Conservation (phyloP, 352 stramenopile species). For the Pelagophyceae sp. region DNA sequence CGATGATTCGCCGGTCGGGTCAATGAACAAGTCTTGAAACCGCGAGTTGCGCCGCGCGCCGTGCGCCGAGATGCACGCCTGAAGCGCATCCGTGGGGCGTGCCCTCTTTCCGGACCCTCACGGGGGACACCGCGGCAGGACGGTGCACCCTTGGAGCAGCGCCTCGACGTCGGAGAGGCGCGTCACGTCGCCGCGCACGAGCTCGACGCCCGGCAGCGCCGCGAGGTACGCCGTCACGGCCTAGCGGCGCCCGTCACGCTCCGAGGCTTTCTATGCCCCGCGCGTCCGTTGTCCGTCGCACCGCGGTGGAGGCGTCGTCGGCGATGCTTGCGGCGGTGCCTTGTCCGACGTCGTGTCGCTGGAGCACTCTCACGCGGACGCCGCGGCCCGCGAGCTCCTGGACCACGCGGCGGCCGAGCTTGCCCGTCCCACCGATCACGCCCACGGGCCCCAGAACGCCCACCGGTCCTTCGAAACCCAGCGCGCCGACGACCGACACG, state of each 20-base stretch:
- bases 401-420: conserved; percentile 32
- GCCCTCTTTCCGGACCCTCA: background rate
- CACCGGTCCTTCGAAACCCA: too few relatives aligned
- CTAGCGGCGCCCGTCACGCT: background rate
- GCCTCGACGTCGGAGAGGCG: conserved; percentile 27
- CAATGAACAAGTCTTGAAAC: conserved; percentile 24
- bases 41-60: conserved; percentile 13
- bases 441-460: too few relatives aligned
- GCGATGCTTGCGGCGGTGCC: too few relatives aligned
- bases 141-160: conserved; percentile 38
- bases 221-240: conserved; percentile 32
- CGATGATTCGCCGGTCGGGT: conserved; percentile 30
- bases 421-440: conserved; percentile 37
- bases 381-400: conserved; percentile 30
- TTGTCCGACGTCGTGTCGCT: conserved; percentile 36
- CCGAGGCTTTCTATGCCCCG: background rate
- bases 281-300: conserved; percentile 17
- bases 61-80: conserved; percentile 8
- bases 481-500: too few relatives aligned
- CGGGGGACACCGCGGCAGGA: conserved; percentile 31
- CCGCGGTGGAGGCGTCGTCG: background rate
- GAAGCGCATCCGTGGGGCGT: conserved; percentile 25
- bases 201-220: conserved; percentile 28
- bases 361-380: conserved; percentile 34
- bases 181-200: conserved; percentile 37